A percentile compares a stretch with the other conserved stretches of the same genome.
phyloP scores from a whole-genome alignment of 106 monocot species.

The Gastrodia elata region DNA sequence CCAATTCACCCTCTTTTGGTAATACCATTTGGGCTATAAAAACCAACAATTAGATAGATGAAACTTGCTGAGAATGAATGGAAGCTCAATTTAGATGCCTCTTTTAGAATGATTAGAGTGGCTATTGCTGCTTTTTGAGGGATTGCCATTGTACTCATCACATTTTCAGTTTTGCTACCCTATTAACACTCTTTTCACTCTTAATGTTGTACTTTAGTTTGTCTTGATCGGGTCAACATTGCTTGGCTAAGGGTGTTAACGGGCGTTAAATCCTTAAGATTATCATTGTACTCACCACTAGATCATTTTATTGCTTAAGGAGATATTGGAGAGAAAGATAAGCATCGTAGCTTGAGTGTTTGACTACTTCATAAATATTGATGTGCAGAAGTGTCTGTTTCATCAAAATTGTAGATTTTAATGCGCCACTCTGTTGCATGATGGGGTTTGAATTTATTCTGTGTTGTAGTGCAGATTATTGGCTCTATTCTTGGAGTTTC shows the following conservation, averaged over 20 bases:
- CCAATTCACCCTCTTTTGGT: too few species aligned
- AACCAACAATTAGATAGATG: too few species aligned
- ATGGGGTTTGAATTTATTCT: background rate
- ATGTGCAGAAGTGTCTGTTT: background rate
- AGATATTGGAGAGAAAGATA: background rate
- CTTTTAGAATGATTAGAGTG: too few species aligned
- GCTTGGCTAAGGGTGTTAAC: too few species aligned
- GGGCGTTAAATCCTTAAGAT: too few species aligned
- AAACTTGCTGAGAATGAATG: too few species aligned
- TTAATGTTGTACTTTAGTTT: background rate
- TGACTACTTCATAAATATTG: background rate
- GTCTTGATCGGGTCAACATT: background rate
- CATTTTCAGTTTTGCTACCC: background rate
- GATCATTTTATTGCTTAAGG: background rate
- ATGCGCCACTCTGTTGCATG: background rate
- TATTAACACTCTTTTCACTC: background rate
- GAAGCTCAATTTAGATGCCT: too few species aligned
- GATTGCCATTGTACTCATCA: background rate
- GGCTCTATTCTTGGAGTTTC: conserved; percentile 89
- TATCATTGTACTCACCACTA: background rate
- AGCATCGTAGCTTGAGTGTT: background rate
- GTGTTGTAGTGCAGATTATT: conserved; percentile 51
- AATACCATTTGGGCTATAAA: too few species aligned
- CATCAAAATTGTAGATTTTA: background rate
- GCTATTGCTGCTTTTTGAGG: too few species aligned